Evolutionary conservation across 192 early-diverging fungal genomes (phyloP).

Genomic region (Kappamyces sp.): DNA sequence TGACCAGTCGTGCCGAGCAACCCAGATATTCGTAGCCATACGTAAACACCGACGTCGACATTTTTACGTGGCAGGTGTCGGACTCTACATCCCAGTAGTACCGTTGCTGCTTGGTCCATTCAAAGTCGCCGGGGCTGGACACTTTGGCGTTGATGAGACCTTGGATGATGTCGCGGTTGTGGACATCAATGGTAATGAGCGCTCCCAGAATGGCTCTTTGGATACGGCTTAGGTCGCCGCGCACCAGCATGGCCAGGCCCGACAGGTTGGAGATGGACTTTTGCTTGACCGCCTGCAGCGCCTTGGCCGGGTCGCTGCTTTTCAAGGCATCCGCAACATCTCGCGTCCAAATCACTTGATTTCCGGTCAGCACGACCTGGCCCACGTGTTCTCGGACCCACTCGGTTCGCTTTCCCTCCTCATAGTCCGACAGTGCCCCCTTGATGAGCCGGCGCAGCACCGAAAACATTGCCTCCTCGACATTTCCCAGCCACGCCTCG

Average conservation of each 20-base stretch:
- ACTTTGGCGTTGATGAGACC: slow-evolving; percentile 37
- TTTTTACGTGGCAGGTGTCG: slow-evolving; percentile 51
- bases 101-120: slow-evolving; percentile 55
- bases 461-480: slow-evolving; percentile 55
- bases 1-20: slow-evolving; percentile 55
- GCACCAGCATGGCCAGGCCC: slow-evolving; percentile 47
- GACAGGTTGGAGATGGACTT: slow-evolving; percentile 41
- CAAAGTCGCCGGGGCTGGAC: slow-evolving; percentile 45
- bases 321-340: slow-evolving; percentile 49
- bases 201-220: slow-evolving; percentile 53
- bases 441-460: slow-evolving; percentile 46
- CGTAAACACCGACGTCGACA: slow-evolving; percentile 50
- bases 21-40: slow-evolving; percentile 61
- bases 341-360: slow-evolving; percentile 49
- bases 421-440: slow-evolving; percentile 47
- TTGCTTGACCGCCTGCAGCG: slow-evolving; percentile 32
- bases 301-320: slow-evolving; percentile 31
- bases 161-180: slow-evolving; percentile 54
- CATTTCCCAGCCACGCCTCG: slow-evolving; percentile 56
- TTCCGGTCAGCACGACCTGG: slow-evolving; percentile 51
- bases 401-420: slow-evolving; percentile 37
- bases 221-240: slow-evolving; percentile 53
- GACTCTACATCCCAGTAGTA: slow-evolving; percentile 59
- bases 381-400: slow-evolving; percentile 58
- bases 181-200: slow-evolving; percentile 57